phyloP scores from a whole-genome alignment of 176 grass and related monocot species.

The Saccharum spontaneum region DNA sequence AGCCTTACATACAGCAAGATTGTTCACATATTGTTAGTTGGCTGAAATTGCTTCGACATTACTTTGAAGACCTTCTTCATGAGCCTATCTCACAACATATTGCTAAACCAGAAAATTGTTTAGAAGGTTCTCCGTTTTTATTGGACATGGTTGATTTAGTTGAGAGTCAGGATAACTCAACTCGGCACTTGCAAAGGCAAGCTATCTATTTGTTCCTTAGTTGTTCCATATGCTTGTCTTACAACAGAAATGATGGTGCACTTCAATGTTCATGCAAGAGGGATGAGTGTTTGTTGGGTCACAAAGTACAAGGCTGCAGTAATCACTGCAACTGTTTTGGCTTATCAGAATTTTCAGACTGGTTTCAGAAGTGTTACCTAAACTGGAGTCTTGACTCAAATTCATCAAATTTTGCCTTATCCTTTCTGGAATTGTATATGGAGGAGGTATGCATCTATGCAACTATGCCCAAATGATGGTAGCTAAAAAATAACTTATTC shows the following conservation, averaged over 20 bases:
- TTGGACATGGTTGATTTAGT: conserved; percentile 32
- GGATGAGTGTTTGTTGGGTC: conserved; percentile 31
- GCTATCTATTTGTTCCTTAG: conserved; percentile 65
- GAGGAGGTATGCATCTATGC: conserved; percentile 68
- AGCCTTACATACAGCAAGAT: conserved; percentile 40
- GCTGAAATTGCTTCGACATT: conserved; percentile 57
- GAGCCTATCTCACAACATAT: conserved; percentile 38
- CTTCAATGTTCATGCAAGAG: conserved; percentile 52
- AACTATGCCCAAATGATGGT: conserved; percentile 7
- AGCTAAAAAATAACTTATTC: neutral
- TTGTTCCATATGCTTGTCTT: conserved; percentile 61
- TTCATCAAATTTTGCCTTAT: conserved; percentile 60
- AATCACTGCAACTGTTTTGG: conserved; percentile 53
- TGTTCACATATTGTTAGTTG: conserved; percentile 55
- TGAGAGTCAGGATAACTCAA: conserved; percentile 42
- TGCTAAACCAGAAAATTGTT: conserved; percentile 47
- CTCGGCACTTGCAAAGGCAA: conserved; percentile 71
- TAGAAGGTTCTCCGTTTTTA: conserved; percentile 78
- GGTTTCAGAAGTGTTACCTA: conserved; percentile 67
- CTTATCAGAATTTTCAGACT: conserved; percentile 68
- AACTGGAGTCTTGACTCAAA: conserved; percentile 43
- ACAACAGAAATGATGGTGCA: conserved; percentile 36
- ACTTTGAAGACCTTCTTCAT: conserved; percentile 72
- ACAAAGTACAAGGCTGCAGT: conserved; percentile 38
- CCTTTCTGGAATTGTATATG: conserved; percentile 84